Evolutionary conservation across 164 flowering plant species (phyloP).

Genomic region (Stephania japonica): DNA sequence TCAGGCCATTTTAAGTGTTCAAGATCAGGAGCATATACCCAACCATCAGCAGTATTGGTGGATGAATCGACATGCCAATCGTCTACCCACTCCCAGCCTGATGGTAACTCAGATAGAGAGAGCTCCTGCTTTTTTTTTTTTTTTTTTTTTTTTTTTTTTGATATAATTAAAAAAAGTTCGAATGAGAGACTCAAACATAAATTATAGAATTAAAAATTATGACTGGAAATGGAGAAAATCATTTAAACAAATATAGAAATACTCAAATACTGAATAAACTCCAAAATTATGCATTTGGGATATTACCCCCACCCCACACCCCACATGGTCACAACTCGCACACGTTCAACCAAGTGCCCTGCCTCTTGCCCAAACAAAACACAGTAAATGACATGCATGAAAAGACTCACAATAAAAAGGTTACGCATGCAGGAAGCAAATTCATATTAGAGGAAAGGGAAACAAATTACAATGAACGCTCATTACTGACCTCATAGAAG

Average conservation of each 20-base stretch:
- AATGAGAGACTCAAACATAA: not conserved
- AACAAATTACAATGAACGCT: not conserved
- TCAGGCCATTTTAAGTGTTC: constrained; percentile 64
- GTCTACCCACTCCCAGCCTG: constrained; percentile 75
- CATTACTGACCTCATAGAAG: constrained; percentile 30
- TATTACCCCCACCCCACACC: not conserved
- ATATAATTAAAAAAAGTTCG: not conserved
- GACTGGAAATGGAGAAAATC: not conserved
- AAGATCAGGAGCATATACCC: constrained; percentile 79
- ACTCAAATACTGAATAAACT: not conserved
- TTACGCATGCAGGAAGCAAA: not conserved
- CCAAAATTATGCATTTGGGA: not conserved
- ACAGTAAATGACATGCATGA: too few species aligned
- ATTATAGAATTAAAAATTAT: not conserved
- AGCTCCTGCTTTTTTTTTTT: constrained; percentile 30
- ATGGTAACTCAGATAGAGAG: constrained; percentile 38
- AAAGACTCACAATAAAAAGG: not conserved
- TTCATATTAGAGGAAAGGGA: not conserved
- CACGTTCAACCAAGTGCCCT: too few species aligned
- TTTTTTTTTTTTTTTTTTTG: not conserved
- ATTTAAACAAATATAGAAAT: not conserved
- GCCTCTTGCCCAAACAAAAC: too few species aligned
- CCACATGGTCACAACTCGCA: too few species aligned
- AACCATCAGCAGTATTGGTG: constrained; percentile 55
- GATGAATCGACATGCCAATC: constrained; percentile 79